phyloP scores from a whole-genome alignment of 768 basidiomycete genomes.

The Serendipita vermifera region DNA sequence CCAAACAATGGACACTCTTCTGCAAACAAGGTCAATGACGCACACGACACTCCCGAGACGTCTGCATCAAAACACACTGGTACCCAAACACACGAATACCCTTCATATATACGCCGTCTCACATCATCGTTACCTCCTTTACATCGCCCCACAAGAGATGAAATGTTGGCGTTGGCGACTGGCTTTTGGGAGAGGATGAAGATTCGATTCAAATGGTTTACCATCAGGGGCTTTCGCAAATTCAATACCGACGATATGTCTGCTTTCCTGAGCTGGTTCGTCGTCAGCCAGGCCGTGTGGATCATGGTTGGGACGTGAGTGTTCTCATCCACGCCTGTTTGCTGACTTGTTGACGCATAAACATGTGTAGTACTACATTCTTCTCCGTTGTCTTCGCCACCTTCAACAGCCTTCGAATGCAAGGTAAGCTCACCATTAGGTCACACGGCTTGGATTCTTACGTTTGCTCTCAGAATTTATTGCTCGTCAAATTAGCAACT shows the following conservation, averaged over 20 bases:
- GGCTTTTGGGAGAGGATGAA: conserved; percentile 83
- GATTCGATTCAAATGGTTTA: conserved; percentile 96
- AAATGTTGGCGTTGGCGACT: conserved; percentile 72
- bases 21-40: background rate
- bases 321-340: background rate
- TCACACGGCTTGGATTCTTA: conserved; percentile 3
- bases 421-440: conserved; percentile 39
- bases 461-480: conserved; percentile 53
- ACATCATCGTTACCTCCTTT: conserved; percentile 60
- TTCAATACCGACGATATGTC: conserved; percentile 97
- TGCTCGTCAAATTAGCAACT: conserved; percentile 79
- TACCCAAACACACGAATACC: conserved; percentile 31
- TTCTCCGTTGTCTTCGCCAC: conserved; percentile 86
- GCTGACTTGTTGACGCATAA: background rate
- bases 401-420: conserved; percentile 72
- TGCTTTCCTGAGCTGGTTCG: conserved; percentile 89
- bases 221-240: conserved; percentile 83
- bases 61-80: background rate
- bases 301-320: conserved; percentile 86
- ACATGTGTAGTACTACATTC: conserved; percentile 63
- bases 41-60: background rate
- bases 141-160: conserved; percentile 66
- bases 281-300: conserved; percentile 94
- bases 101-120: conserved; percentile 67
- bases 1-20: background rate